Evolutionary conservation across 306 rosid genomes (phyloP), one percentile per base, ranked within the genome.

Genomic region (Cercis canadensis): DNA sequence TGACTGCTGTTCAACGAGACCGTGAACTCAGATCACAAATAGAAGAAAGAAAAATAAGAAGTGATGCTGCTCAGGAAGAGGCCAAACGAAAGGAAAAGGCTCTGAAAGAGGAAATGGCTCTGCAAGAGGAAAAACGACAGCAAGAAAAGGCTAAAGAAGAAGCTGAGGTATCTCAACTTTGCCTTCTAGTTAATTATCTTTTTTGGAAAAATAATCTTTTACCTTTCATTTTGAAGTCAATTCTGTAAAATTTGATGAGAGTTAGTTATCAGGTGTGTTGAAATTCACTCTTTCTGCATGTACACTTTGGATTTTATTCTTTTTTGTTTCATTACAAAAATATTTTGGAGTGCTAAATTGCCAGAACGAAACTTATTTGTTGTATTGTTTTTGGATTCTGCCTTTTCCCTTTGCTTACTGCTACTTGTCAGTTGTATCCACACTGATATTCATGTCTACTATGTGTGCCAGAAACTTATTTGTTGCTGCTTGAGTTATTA

Each of bases 1-100:
- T 93, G 87, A 88, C 92, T 67, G 89, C 83, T 73, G 85, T 93
- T 82, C 98, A 90, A 70, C 84, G 78, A 46, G 88, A 88, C 32
- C 97, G 82, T 75, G 98, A 93, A 76, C 86, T 73, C 69, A 87
- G 57, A 85, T 90, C 98, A 56, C 97, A 90, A 75, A 90, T 86
- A 76, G 98, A 88, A 86, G 98, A 93, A 84, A 84, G 92, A 75
- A 90, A 87, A 82, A 87, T 90, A 77, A 85, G 90, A 85, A 84
- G 40, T 81, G 96, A 92, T 67, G 98, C 98, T 32, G 97, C 97
- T 44, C 75, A 83, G 76, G 97, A 88, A 82, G 97, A 91, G 68
- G 88, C 90, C 69, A 90, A 83, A 89, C 86, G 94, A 84, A 93
- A 84, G 85, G 88, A 82, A 63, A 86, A 78, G 80, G 92, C 93